These are phyloP conservation scores for Aspergillus awamori DNA, from an alignment of 2,329 filamentous ascomycete species.

Conservation along the genomic window DNA sequence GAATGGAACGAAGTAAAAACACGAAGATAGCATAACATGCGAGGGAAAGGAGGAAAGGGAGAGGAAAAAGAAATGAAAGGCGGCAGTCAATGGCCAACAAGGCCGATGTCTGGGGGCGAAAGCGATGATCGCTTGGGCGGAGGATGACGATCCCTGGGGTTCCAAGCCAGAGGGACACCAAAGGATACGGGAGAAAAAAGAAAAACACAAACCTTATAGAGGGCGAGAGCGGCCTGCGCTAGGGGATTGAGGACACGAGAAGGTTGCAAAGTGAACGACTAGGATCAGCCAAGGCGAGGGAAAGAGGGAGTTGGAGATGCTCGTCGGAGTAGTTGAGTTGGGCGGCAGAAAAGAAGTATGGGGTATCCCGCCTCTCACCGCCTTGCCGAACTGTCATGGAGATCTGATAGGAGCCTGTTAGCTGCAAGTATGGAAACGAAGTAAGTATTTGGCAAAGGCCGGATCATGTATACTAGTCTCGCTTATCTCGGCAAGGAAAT, in stretches of 20 bases:
- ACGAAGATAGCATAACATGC: constrained; percentile 7
- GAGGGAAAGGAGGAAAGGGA: neutral
- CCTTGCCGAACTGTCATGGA: neutral
- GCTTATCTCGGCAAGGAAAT: too few species aligned
- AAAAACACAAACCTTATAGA: constrained; percentile 17
- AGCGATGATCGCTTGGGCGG: constrained; percentile 9
- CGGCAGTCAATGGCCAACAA: constrained; percentile 14
- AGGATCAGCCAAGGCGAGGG: constrained; percentile 5
- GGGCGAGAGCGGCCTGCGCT: neutral
- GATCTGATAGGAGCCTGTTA: too few species aligned
- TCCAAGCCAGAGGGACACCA: neutral
- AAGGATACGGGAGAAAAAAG: neutral
- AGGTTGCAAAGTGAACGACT: constrained; percentile 5
- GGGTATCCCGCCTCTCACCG: neutral
- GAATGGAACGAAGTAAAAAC: neutral
- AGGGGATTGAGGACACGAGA: neutral
- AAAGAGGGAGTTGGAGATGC: neutral
- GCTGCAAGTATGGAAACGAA: too few species aligned
- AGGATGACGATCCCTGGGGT: constrained; percentile 12
- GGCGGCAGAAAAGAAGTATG: constrained; percentile 5
- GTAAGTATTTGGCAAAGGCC: too few species aligned
- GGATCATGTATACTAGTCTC: too few species aligned
- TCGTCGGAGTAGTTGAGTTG: neutral
- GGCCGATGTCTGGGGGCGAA: constrained; percentile 11
- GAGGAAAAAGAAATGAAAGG: constrained; percentile 5